Base-by-base conservation (phyloP, 768 basidiomycete species). In the Trametes meyenii region DNA sequence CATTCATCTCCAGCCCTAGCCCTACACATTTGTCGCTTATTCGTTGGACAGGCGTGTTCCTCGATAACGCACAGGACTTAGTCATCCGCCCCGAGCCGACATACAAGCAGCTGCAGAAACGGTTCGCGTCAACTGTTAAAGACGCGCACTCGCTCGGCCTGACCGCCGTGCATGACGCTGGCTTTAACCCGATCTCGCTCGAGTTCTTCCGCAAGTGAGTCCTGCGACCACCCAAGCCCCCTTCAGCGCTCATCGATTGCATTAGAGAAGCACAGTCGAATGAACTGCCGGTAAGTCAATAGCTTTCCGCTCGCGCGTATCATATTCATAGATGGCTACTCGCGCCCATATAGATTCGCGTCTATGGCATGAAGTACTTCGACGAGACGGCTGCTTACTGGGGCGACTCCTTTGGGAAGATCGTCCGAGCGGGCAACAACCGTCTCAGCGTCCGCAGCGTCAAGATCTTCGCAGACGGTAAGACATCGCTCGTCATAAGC, bases 101-200 rank as follows among this genome's bases (percentile, higher is more conserved):
- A 0, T 83, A 90, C 67, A 76, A 73, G 29, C 85, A 90, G 64
- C 78, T 93, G 45, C 68, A 83, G 58, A 79, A 81, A 67, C 80
- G 78, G 23, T 95, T 88, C 72, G 76, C 79, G 45, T 75, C 80
- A 38, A 82, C 91, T 7, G 83, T 90, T 21, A 75, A 78, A 42
- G 85, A 94, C 69, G 91, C 88, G 11, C 78, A 92, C 49, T 75
- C 82, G 2, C 74, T 80, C 55, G 95, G 95, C 5, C 72, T 97
- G 59, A 94, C 93, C 0, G 84, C 88, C 0, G 84, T 97, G 40
- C 94, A 96, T 70, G 95, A 97, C 72, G 95, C 95, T 13, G 89
- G 86, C 16, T 78, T 91, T 45, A 77, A 83, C 60, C 86, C 88
- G 19, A 74, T 73, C 13, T 89, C 89, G n/a, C 77, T 94, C 45